Conservation (phyloP, 176 grass and related monocot species). For the Phyllostachys edulis region DNA sequence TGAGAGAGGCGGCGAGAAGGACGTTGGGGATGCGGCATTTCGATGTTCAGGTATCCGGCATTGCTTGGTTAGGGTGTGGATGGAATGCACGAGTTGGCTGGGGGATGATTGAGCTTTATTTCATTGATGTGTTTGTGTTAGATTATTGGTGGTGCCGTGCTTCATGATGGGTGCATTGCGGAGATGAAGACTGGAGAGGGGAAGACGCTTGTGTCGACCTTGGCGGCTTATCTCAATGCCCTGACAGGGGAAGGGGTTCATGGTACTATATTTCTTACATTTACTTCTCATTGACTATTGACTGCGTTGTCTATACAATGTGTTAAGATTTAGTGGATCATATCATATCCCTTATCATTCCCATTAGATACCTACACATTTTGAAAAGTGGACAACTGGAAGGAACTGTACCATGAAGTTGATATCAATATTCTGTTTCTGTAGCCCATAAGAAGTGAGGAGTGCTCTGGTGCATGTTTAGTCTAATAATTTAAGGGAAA, state of each 20-base stretch:
- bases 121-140: slow-evolving; percentile 10
- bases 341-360: background rate
- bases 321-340: background rate
- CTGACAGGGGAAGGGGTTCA: slow-evolving; percentile 87
- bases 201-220: slow-evolving; percentile 87
- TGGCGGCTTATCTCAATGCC: slow-evolving; percentile 85
- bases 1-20: slow-evolving; percentile 80
- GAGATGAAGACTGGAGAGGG: slow-evolving; percentile 99
- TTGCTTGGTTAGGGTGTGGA: background rate
- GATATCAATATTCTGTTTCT: background rate
- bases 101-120: background rate
- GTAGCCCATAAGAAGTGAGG: background rate
- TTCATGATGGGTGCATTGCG: slow-evolving; percentile 94
- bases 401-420: background rate
- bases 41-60: slow-evolving; percentile 69
- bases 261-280: slow-evolving; percentile 44
- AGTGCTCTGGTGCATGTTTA: background rate
- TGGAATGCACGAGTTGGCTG: background rate
- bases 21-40: slow-evolving; percentile 89
- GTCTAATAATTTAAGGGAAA: background rate
- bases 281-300: background rate
- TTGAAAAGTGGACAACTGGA: background rate
- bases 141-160: slow-evolving; percentile 97
- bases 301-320: background rate
- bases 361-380: background rate